Percentiles rank a stretch among this genome's conserved stretches.
Conservation (phyloP, 345 rosid genomes). For the Draba incana region DNA sequence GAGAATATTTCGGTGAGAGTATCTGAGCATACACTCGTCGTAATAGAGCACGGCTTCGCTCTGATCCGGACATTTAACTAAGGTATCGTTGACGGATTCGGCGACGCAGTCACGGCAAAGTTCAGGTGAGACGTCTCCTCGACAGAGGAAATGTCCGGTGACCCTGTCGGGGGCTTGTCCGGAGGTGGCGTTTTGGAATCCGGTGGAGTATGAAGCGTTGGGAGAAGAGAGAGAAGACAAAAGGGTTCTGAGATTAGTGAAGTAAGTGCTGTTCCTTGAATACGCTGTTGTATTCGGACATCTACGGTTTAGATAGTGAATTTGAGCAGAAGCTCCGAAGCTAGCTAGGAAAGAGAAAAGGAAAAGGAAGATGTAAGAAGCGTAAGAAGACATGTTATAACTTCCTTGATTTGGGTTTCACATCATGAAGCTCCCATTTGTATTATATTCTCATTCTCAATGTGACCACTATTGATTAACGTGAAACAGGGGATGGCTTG, state of each 20-base stretch:
- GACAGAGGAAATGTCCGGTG: too few relatives aligned
- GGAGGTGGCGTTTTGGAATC: too few relatives aligned
- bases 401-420: background rate
- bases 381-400: conserved; percentile 1
- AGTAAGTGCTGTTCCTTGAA: background rate
- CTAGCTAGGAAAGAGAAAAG: conserved; percentile 17
- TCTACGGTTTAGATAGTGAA: background rate
- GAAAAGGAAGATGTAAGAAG: conserved; percentile 6
- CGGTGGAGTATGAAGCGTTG: too few relatives aligned
- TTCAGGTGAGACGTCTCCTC: background rate
- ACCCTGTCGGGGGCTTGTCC: too few relatives aligned
- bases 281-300: background rate
- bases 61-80: conserved; percentile 30
- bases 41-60: conserved; percentile 27
- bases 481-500: too few relatives aligned
- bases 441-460: too few relatives aligned
- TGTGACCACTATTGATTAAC: too few relatives aligned
- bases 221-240: too few relatives aligned
- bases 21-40: conserved; percentile 48
- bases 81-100: background rate
- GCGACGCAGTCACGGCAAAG: conserved; percentile 46
- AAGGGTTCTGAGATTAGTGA: too few relatives aligned
- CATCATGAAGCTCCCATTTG: conserved; percentile 1
- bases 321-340: conserved; percentile 34
- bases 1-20: conserved; percentile 32